phyloP scores from a whole-genome alignment of 768 basidiomycete genomes.

The Pisolithus albus region DNA sequence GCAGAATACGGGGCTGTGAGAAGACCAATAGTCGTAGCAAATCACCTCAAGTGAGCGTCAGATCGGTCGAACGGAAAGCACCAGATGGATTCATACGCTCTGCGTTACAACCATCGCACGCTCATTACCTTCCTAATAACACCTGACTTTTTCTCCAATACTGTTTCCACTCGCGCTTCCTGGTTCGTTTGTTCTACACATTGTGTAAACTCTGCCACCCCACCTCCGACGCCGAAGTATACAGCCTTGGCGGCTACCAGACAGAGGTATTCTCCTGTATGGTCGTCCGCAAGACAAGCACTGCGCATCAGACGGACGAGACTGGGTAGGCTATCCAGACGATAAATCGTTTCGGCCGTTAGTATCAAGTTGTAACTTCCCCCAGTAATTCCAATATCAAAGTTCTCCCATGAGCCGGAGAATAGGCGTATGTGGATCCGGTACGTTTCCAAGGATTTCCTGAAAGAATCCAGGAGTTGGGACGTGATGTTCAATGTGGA shows the following conservation, averaged over 20 bases:
- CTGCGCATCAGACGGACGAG: slow-evolving; percentile 49
- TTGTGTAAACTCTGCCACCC: slow-evolving; percentile 59
- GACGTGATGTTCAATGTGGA: slow-evolving; percentile 65
- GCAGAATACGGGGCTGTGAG: too few relatives aligned
- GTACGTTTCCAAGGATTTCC: slow-evolving; percentile 43
- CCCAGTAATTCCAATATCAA: slow-evolving; percentile 30
- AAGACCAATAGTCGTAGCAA: too few relatives aligned
- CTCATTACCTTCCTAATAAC: slow-evolving; percentile 70
- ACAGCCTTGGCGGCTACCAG: slow-evolving; percentile 84
- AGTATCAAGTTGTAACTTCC: slow-evolving; percentile 64
- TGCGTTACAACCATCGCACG: slow-evolving; percentile 40
- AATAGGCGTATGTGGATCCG: slow-evolving; percentile 67
- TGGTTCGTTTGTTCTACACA: slow-evolving; percentile 36
- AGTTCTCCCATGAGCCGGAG: slow-evolving; percentile 72
- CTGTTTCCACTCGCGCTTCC: slow-evolving; percentile 43
- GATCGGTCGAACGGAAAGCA: neutral
- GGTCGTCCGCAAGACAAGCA: slow-evolving; percentile 34
- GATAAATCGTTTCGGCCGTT: slow-evolving; percentile 92
- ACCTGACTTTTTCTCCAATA: slow-evolving; percentile 61
- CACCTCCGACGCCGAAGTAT: slow-evolving; percentile 91
- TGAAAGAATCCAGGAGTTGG: slow-evolving; percentile 59
- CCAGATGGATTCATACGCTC: too few relatives aligned
- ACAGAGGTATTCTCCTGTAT: slow-evolving; percentile 32
- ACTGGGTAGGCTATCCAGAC: slow-evolving; percentile 51
- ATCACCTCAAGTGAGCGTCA: neutral